A percentile compares a stretch with the other conserved stretches of the same genome.
phyloP scores from a whole-genome alignment of 2,329 filamentous ascomycete species.

The Alternaria brassicae region DNA sequence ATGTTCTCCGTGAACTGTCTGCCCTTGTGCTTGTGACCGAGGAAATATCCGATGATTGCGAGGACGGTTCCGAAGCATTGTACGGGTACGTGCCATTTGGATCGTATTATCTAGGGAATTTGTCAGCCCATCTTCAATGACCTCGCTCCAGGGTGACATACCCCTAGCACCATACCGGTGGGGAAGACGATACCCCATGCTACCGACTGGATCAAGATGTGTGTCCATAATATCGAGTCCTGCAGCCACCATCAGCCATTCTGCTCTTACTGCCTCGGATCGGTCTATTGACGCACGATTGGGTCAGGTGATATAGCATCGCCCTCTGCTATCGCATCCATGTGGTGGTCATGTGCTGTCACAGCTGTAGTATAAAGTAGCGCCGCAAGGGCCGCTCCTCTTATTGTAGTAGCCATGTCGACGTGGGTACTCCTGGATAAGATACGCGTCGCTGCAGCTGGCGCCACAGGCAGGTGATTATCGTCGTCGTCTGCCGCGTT shows the following conservation, averaged over 20 bases:
- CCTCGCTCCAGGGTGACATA: constrained; percentile 55
- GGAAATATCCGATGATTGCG: constrained; percentile 83
- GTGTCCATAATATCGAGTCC: constrained; percentile 89
- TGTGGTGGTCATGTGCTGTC: constrained; percentile 52
- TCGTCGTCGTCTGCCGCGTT: constrained; percentile 25
- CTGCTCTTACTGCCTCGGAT: neutral
- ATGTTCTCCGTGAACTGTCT: constrained; percentile 76
- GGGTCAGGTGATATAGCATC: constrained; percentile 47
- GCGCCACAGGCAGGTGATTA: constrained; percentile 12
- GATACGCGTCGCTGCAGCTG: constrained; percentile 2
- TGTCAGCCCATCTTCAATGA: neutral
- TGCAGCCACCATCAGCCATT: constrained; percentile 36
- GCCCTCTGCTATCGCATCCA: constrained; percentile 50
- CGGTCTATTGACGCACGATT: constrained; percentile 36
- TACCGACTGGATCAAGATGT: constrained; percentile 87
- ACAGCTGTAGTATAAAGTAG: constrained; percentile 37
- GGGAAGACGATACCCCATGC: constrained; percentile 94
- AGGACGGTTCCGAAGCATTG: constrained; percentile 78
- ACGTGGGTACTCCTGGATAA: constrained; percentile 7
- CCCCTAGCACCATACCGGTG: constrained; percentile 91
- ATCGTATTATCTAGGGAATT: constrained; percentile 76
- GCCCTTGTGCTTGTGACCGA: constrained; percentile 90
- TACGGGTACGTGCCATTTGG: constrained; percentile 90
- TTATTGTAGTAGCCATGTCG: constrained; percentile 21
- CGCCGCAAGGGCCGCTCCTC: constrained; percentile 25